A percentile compares a stretch with the other conserved stretches of the same genome.
phyloP scores from a whole-genome alignment of 169 alveolate genomes.

The Cryptosporidium parvum region DNA sequence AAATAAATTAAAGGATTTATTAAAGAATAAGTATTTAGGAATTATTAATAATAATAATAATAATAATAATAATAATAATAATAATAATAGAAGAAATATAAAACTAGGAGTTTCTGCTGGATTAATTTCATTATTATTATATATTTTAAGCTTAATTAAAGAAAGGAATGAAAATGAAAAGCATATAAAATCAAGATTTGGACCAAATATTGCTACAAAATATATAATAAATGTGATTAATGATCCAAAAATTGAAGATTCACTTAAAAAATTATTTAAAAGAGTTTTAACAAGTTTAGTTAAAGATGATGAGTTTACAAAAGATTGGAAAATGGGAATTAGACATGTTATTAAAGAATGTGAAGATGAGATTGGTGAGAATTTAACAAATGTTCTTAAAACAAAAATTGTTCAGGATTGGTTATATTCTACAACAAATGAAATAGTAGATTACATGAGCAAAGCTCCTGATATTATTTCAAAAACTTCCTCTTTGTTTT shows the following conservation, averaged over 20 bases:
- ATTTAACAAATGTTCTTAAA: slow-evolving; percentile 21
- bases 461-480: slow-evolving; percentile 54
- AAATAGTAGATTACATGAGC: slow-evolving; percentile 53
- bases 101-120: slow-evolving; percentile 19
- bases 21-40: neutral
- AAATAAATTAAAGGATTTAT: neutral
- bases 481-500: slow-evolving; percentile 58
- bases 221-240: slow-evolving; percentile 12
- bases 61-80: neutral
- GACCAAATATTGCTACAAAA: slow-evolving; percentile 6
- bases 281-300: slow-evolving; percentile 12
- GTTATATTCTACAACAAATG: slow-evolving; percentile 63
- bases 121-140: slow-evolving; percentile 3
- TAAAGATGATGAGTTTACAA: slow-evolving; percentile 53
- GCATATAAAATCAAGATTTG: neutral
- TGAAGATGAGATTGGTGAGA: slow-evolving; percentile 33
- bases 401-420: slow-evolving; percentile 61
- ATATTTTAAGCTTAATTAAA: slow-evolving; percentile 27
- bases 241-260: slow-evolving; percentile 49
- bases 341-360: neutral
- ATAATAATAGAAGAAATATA: neutral
- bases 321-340: slow-evolving; percentile 25
- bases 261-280: slow-evolving; percentile 46
- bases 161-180: neutral
- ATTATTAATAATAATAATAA: neutral